Percentiles rank a stretch among this genome's conserved stretches.
These are phyloP conservation scores for Porpolomopsis calyptriformis DNA, from an alignment of 768 basidiomycete species.

Conservation along the genomic window DNA sequence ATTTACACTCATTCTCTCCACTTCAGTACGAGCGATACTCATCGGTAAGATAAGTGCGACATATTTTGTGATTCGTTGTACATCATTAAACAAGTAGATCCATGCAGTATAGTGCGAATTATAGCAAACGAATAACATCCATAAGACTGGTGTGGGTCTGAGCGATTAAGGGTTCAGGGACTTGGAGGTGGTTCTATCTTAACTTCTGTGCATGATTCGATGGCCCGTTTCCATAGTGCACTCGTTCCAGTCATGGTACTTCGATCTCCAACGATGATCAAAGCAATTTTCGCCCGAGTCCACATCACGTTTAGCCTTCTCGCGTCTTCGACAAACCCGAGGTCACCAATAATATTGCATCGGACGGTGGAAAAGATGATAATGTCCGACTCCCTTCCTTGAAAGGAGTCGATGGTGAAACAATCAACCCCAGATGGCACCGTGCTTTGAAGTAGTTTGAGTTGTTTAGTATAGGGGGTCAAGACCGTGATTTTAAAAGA, in stretches of 20 bases:
- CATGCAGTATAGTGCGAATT: no score
- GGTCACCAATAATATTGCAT: slow-evolving; percentile 46
- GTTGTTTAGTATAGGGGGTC: slow-evolving; percentile 53
- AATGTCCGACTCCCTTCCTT: slow-evolving; percentile 59
- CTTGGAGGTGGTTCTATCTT: no score
- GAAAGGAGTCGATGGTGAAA: slow-evolving; percentile 54
- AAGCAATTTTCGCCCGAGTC: slow-evolving; percentile 48
- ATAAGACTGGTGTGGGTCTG: no score
- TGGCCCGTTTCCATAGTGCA: slow-evolving; percentile 43
- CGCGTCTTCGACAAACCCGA: slow-evolving; percentile 56
- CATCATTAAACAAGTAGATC: no score
- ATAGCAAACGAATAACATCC: no score
- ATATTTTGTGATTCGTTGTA: no score
- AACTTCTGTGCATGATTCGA: slow-evolving; percentile 27
- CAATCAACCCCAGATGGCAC: slow-evolving; percentile 28
- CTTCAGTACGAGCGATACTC: no score
- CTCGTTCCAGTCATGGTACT: slow-evolving; percentile 35
- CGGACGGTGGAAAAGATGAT: slow-evolving; percentile 57
- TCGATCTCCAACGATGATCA: slow-evolving; percentile 52
- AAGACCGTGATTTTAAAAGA: slow-evolving; percentile 37
- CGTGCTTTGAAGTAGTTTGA: slow-evolving; percentile 32
- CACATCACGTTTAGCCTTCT: slow-evolving; percentile 59
- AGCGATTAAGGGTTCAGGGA: no score
- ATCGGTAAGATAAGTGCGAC: no score
- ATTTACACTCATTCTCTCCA: no score